Percentiles rank a stretch among this genome's conserved stretches.
Conservation (phyloP, 106 monocot species). For the Cymbidium sinense region DNA sequence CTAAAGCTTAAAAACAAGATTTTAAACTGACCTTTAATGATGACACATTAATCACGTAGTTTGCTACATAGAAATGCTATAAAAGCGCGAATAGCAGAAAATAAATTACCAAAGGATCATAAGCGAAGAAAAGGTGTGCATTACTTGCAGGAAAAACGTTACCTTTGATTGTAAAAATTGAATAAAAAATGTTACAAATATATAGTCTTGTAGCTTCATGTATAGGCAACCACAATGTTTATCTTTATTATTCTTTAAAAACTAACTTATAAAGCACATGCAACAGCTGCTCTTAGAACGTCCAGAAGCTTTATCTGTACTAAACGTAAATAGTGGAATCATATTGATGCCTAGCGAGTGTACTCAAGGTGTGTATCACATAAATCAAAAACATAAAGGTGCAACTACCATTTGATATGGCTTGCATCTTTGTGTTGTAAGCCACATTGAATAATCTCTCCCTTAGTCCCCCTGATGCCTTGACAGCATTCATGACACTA, state of each 20-base stretch:
- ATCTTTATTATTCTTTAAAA: neutral
- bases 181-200: neutral
- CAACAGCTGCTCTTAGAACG: neutral
- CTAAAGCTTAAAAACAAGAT: neutral
- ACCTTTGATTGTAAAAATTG: neutral
- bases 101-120: neutral
- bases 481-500: slow-evolving; percentile 88
- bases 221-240: neutral
- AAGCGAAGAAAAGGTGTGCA: neutral
- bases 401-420: slow-evolving; percentile 64
- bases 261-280: neutral
- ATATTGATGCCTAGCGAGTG: neutral
- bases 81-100: neutral
- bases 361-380: neutral
- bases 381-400: neutral
- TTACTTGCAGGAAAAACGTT: neutral
- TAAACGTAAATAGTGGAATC: neutral
- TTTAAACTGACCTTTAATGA: neutral
- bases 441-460: slow-evolving; percentile 80
- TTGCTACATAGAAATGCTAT: neutral
- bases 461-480: slow-evolving; percentile 72
- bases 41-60: neutral
- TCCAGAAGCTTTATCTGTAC: neutral
- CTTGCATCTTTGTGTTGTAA: slow-evolving; percentile 79
- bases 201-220: neutral